Percentiles rank a stretch among this genome's conserved stretches.
These are phyloP conservation scores for Flaveria ramosissima DNA, from an alignment of 129 eudicot genomes.

Conservation along the genomic window DNA sequence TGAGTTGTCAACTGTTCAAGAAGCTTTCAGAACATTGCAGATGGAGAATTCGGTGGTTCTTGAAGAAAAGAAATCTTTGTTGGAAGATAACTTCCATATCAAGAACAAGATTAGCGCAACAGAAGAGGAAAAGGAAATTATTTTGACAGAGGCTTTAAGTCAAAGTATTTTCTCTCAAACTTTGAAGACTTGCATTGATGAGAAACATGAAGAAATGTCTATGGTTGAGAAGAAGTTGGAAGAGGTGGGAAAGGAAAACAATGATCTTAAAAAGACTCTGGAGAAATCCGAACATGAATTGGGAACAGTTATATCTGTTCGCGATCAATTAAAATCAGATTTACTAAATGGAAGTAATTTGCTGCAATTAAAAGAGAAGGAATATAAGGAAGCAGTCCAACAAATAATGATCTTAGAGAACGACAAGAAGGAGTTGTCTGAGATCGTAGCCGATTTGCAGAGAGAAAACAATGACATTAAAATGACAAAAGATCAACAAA, in stretches of 20 bases:
- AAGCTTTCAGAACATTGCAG: conserved; percentile 45
- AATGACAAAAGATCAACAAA: conserved; percentile 41
- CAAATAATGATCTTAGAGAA: conserved; percentile 38
- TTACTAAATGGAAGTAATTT: conserved; percentile 38
- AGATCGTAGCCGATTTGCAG: conserved; percentile 42
- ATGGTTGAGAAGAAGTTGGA: conserved; percentile 46
- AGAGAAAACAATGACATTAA: conserved; percentile 39
- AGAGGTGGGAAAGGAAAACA: conserved; percentile 50
- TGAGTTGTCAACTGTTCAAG: conserved; percentile 50
- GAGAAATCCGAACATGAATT: conserved; percentile 57
- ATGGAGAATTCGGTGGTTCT: conserved; percentile 46
- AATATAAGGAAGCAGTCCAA: conserved; percentile 56
- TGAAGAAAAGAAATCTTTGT: conserved; percentile 55
- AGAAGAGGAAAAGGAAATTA: conserved; percentile 49
- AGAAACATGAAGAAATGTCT: conserved; percentile 40
- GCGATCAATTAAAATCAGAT: conserved; percentile 48
- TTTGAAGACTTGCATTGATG: conserved; percentile 47
- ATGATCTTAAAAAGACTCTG: conserved; percentile 45
- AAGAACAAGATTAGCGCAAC: conserved; percentile 43
- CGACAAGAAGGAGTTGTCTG: conserved; percentile 48
- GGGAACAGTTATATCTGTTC: conserved; percentile 34
- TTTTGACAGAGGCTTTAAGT: conserved; percentile 49
- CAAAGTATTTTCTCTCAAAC: conserved; percentile 46
- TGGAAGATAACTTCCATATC: conserved; percentile 24
- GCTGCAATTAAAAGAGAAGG: conserved; percentile 47